Base-by-base conservation (phyloP, 495 filamentous ascomycete genomes). In the Penicillium goetzii region DNA sequence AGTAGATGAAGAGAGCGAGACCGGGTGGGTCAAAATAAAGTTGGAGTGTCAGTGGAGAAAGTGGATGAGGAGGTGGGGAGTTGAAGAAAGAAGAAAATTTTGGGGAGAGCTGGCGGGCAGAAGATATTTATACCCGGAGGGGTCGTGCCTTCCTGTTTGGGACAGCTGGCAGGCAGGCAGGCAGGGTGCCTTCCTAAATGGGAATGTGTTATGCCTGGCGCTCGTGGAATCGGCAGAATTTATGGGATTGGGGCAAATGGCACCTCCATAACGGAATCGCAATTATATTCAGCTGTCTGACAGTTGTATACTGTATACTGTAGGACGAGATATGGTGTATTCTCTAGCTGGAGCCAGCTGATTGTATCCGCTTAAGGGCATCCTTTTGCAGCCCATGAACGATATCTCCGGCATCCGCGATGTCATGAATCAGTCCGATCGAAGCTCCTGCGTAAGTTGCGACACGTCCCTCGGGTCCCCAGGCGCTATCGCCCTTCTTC, bases 371-470 rank as follows among this genome's bases (percentile, higher is more conserved):
- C 43, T 23, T 25, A 21, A 47, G 19, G 10, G 43, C 43, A 25
- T 47, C 43, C 43, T 25, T 21, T 47, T 25, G 43, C 19, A 47
- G n/a, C 21, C 21, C 21, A 58, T 30, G 58, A 15, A 84, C 74
- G 59, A 86, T 83, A 14, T 74, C 72, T 21, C 21, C 76, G 0
- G 83, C 84, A 34, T 59, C 57, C 62, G 72, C 72, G 3, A 84
- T 75, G 45, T 77, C 75, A 41, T 68, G 78, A 36, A 86, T 78
- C 61, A 86, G 69, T 10, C 85, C 85, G 8, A 86, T 72, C 9
- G 75, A 77, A 1, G 82, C 78, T 2, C 84, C 85, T 2, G 88
- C 89, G 80, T 91, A 93, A n/a, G 88, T 89, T 6, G 89, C 87
- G 64, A 90, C 75, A 70, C 90, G 78, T 5, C 86, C 87, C 25